Conservation (phyloP, 2,329 filamentous ascomycete genomes). For the Nothophoma quercina region DNA sequence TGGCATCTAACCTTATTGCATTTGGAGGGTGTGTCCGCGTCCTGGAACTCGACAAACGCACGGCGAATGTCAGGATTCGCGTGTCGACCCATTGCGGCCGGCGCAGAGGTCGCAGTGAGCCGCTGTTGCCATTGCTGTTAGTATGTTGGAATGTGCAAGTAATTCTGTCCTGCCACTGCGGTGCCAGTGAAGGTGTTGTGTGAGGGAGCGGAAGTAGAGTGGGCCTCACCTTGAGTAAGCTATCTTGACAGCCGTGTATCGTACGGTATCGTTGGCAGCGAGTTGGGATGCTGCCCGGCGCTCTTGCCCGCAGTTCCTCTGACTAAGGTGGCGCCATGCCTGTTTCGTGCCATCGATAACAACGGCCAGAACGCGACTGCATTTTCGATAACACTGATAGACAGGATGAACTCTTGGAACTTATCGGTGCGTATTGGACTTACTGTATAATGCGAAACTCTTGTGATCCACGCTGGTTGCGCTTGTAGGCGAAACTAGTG, state of each 20-base stretch:
- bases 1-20: slow-evolving; percentile 59
- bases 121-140: slow-evolving; percentile 26
- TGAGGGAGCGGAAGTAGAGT: neutral
- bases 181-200: neutral
- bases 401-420: too few species aligned
- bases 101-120: neutral
- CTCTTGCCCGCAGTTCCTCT: neutral
- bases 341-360: neutral
- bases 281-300: neutral
- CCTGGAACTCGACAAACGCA: slow-evolving; percentile 50
- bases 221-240: slow-evolving; percentile 17
- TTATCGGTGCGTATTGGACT: too few species aligned
- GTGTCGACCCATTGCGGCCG: slow-evolving; percentile 39
- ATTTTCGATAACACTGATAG: neutral
- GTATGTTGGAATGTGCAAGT: slow-evolving; percentile 5
- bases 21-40: slow-evolving; percentile 53
- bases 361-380: neutral
- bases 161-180: neutral
- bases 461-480: too few species aligned
- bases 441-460: too few species aligned
- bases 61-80: slow-evolving; percentile 54
- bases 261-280: slow-evolving; percentile 8
- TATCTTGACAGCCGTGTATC: slow-evolving; percentile 17
- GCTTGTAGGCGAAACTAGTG: too few species aligned
- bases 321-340: slow-evolving; percentile 11